Evolutionary conservation across 805 yeast genomes (phyloP).

Genomic region (Pichia membranifaciens): DNA sequence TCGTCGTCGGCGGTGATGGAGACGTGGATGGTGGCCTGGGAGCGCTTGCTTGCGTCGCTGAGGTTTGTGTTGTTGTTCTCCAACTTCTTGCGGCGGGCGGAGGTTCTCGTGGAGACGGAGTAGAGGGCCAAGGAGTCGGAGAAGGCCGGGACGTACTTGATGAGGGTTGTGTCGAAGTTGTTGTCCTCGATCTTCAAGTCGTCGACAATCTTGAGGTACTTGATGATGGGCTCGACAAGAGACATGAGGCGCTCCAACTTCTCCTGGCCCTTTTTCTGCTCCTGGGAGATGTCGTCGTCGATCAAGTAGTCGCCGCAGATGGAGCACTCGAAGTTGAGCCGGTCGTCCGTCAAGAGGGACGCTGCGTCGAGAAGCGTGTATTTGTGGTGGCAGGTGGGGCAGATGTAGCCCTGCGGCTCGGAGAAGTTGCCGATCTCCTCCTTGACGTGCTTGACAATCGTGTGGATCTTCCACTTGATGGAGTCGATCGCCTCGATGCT

Average conservation of each 20-base stretch:
- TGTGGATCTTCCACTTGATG: conserved; percentile 92
- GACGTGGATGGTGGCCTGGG: conserved; percentile 85
- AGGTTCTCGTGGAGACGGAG: conserved; percentile 45
- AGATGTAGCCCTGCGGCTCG: conserved; percentile 90
- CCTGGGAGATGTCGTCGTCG: conserved; percentile 85
- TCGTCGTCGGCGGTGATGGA: conserved; percentile 86
- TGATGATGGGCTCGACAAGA: conserved; percentile 83
- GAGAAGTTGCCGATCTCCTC: conserved; percentile 79
- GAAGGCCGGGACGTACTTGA: conserved; percentile 80
- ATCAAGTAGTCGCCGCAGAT: conserved; percentile 70
- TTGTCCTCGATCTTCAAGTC: conserved; percentile 79
- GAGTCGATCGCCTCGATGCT: conserved; percentile 92
- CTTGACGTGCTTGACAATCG: conserved; percentile 70
- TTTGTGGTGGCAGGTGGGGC: conserved; percentile 78
- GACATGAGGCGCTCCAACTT: conserved; percentile 79
- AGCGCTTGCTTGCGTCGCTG: conserved; percentile 34
- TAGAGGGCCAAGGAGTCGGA: conserved; percentile 64
- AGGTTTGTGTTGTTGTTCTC: conserved; percentile 26
- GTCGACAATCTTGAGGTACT: conserved; percentile 74
- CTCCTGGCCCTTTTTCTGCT: conserved; percentile 75
- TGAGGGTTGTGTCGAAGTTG: conserved; percentile 78
- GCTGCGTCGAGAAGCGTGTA: conserved; percentile 86
- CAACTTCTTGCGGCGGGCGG: conserved; percentile 17
- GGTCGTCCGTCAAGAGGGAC: conserved; percentile 71
- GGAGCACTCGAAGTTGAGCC: conserved; percentile 76